Conservation (phyloP, 345 rosid species). For the Eucalyptus sp. region DNA sequence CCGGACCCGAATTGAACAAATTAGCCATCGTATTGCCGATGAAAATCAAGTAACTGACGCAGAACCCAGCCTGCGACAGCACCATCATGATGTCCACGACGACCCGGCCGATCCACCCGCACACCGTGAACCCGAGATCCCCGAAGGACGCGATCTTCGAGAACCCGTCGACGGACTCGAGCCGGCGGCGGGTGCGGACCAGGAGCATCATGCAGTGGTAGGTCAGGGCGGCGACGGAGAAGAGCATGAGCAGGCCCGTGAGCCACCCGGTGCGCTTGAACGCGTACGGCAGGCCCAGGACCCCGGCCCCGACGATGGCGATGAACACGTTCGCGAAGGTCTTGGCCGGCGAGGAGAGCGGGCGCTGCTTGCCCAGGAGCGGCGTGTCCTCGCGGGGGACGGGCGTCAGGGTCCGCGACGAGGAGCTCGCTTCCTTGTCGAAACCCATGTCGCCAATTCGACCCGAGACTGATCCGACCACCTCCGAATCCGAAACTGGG, state of each 20-base stretch:
- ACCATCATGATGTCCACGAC: conserved; percentile 60
- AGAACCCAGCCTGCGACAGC: conserved; percentile 74
- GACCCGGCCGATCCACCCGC: conserved; percentile 54
- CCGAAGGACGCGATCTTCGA: conserved; percentile 58
- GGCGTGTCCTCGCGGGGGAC: conserved; percentile 54
- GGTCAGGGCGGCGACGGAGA: conserved; percentile 45
- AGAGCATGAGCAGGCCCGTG: conserved; percentile 52
- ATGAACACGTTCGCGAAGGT: conserved; percentile 91
- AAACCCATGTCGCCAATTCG: conserved; percentile 22
- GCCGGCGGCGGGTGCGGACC: conserved; percentile 65
- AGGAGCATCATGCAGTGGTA: conserved; percentile 76
- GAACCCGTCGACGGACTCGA: conserved; percentile 28
- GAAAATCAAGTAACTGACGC: conserved; percentile 76
- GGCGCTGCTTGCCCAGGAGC: conserved; percentile 25
- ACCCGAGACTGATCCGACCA: neutral
- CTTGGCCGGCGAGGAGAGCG: conserved; percentile 53
- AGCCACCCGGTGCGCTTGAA: conserved; percentile 91
- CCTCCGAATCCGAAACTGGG: neutral
- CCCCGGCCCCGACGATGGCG: conserved; percentile 80
- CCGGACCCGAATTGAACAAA: conserved; percentile 9
- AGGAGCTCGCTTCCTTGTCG: conserved; percentile 30
- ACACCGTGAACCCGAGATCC: conserved; percentile 68
- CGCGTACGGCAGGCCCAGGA: conserved; percentile 79
- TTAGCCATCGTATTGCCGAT: conserved; percentile 48
- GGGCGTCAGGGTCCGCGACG: conserved; percentile 14